These are phyloP conservation scores for Lasiosphaeria ovina DNA, from an alignment of 495 filamentous ascomycete species.

Conservation along the genomic window DNA sequence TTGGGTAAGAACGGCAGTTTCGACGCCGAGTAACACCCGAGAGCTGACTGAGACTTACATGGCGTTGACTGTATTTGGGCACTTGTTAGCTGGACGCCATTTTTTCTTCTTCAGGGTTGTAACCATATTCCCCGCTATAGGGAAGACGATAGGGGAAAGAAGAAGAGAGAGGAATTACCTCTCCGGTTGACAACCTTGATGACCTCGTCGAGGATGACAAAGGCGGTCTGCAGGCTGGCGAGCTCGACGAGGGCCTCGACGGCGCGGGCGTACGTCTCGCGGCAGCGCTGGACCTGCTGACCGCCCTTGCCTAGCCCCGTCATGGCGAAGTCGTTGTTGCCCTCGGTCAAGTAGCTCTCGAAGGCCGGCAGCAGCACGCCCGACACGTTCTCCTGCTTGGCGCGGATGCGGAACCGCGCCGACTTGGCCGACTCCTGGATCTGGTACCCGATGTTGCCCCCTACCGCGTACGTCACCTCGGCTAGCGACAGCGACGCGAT, in stretches of 20 bases:
- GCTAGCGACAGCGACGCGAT: constrained; percentile 97
- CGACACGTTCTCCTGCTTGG: constrained; percentile 97
- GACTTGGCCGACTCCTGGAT: constrained; percentile 93
- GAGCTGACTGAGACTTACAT: constrained; percentile 59
- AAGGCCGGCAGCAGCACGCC: constrained; percentile 92
- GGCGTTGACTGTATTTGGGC: constrained; percentile 68
- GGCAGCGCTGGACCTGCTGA: constrained; percentile 90
- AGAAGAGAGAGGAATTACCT: constrained; percentile 49
- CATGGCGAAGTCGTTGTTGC: constrained; percentile 93
- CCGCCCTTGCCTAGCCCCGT: constrained; percentile 96
- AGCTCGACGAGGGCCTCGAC: constrained; percentile 97
- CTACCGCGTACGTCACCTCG: constrained; percentile 96
- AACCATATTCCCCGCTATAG: too few relatives aligned
- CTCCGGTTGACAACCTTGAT: constrained; percentile 98
- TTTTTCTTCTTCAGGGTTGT: too few relatives aligned
- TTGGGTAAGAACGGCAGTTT: not conserved
- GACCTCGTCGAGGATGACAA: constrained; percentile 96
- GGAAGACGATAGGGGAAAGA: not conserved
- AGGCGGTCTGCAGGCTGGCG: constrained; percentile 95
- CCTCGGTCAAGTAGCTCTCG: constrained; percentile 80
- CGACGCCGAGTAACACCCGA: not conserved
- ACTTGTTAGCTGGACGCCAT: not conserved
- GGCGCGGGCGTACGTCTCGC: constrained; percentile 95
- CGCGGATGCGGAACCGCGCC: constrained; percentile 85
- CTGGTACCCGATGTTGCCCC: constrained; percentile 93